Evolutionary conservation across 1,284 basidiomycete species (phyloP).

Genomic region (Lignosus rhinocerotis): DNA sequence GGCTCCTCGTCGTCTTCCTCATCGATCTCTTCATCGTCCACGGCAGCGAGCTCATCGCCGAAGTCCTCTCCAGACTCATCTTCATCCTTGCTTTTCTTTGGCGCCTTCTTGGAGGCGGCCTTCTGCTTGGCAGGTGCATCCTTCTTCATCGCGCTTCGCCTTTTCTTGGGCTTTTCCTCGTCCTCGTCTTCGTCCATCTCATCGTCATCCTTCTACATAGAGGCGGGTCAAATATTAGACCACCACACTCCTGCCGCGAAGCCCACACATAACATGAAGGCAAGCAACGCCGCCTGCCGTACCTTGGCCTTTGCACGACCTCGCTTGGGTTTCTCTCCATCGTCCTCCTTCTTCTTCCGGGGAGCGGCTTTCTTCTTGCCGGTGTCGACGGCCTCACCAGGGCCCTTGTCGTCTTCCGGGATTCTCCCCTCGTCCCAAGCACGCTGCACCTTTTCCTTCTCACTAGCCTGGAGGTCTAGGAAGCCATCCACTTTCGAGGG

Average conservation of each 20-base stretch:
- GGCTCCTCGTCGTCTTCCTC: slow-evolving; percentile 31
- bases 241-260: background rate
- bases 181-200: slow-evolving; percentile 33
- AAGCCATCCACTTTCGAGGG: slow-evolving; percentile 70
- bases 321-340: slow-evolving; percentile 40
- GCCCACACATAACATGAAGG: background rate
- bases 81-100: slow-evolving; percentile 37
- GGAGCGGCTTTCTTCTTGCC: slow-evolving; percentile 33
- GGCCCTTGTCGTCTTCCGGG: slow-evolving; percentile 67
- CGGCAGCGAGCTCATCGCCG: slow-evolving; percentile 34
- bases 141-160: slow-evolving; percentile 30
- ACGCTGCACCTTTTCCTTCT: slow-evolving; percentile 64
- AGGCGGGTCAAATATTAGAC: slow-evolving; percentile 1
- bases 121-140: slow-evolving; percentile 32
- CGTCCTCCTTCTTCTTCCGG: slow-evolving; percentile 38
- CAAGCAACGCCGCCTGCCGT: background rate
- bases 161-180: slow-evolving; percentile 42
- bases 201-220: slow-evolving; percentile 24
- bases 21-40: slow-evolving; percentile 35
- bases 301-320: slow-evolving; percentile 38
- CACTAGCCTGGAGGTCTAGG: slow-evolving; percentile 60
- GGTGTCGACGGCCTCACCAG: slow-evolving; percentile 30
- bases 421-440: slow-evolving; percentile 77
- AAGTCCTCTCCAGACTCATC: slow-evolving; percentile 37
- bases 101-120: slow-evolving; percentile 34